Conservation (phyloP, 2,329 filamentous ascomycete species). For the Colletotrichum coccodes region DNA sequence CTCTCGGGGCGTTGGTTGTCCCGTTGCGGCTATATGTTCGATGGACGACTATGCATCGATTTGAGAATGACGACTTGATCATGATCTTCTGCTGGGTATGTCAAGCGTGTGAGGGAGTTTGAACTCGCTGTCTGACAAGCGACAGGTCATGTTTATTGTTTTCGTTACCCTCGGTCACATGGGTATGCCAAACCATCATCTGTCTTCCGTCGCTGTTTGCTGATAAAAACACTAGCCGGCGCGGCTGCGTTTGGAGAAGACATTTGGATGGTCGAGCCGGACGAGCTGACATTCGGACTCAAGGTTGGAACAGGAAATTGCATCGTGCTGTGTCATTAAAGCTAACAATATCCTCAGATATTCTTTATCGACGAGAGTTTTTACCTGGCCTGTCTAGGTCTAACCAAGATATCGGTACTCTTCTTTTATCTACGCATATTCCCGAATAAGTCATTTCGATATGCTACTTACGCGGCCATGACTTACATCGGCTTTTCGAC, state of each 20-base stretch:
- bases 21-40: conserved; percentile 49
- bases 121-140: neutral
- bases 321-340: neutral
- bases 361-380: conserved; percentile 43
- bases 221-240: conserved; percentile 36
- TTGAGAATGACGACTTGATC: conserved; percentile 52
- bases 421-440: conserved; percentile 47
- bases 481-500: conserved; percentile 39
- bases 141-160: conserved; percentile 40
- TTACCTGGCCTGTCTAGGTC: conserved; percentile 42
- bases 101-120: neutral
- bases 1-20: conserved; percentile 45
- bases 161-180: conserved; percentile 45
- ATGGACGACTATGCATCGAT: conserved; percentile 42
- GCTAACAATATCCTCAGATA: conserved; percentile 32
- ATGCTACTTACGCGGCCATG: conserved; percentile 37
- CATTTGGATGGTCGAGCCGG: conserved; percentile 46
- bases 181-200: conserved; percentile 35
- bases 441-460: conserved; percentile 40
- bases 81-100: conserved; percentile 48
- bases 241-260: conserved; percentile 47
- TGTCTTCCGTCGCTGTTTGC: neutral
- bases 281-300: conserved; percentile 41
- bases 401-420: conserved; percentile 45
- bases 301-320: conserved; percentile 35